Evolutionary conservation across 192 early-diverging fungal species (phyloP), one percentile per base, ranked within the genome.

Genomic region (Umbelopsis sp.): DNA sequence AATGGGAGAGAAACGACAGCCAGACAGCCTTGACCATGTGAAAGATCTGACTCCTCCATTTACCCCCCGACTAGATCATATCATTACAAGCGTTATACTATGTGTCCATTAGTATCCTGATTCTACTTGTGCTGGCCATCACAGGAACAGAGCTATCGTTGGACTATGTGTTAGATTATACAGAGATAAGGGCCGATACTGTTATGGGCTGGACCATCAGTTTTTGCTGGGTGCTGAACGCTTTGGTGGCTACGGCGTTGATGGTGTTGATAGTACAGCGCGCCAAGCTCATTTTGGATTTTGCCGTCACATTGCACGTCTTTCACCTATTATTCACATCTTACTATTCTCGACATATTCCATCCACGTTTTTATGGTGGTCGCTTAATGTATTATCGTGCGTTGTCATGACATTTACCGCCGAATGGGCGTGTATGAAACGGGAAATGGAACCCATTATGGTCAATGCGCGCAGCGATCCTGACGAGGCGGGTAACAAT

Each of bases 381-480:
- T 46, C 86, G 15, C 55, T 85, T 15, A 82, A 89, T 48, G 33
- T 83, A 12, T 69, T 80, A 12, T 83, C 86, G 2, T 71, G 82
- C 11, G 70, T 76, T 0, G 81, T 90, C 46, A 88, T 92, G 84
- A 84, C 89, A 10, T 72, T 94, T 52, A 92, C 91, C 9, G 91
- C 90, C 18, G 92, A 95, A 74, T 87, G 92, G 74, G 84, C 91
- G 52, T 95, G 93, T 71, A 91, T 92, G 89, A 85, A 85, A 58
- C 73, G 81, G 71, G 93, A 95, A 70, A 85, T 95, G 87, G 86
- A 91, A 71, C 93, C 93, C 2, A 92, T 94, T 53, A 67, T 81
- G 25, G 69, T 85, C 51, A 66, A 45, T 27, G 49, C 64, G 22
- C 55, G 55, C 55, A 61, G 30, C 55, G 55, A 61, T 16, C 12